These are phyloP conservation scores for Eimeria sp. DNA, from an alignment of 169 alveolate species.

Conservation along the genomic window DNA sequence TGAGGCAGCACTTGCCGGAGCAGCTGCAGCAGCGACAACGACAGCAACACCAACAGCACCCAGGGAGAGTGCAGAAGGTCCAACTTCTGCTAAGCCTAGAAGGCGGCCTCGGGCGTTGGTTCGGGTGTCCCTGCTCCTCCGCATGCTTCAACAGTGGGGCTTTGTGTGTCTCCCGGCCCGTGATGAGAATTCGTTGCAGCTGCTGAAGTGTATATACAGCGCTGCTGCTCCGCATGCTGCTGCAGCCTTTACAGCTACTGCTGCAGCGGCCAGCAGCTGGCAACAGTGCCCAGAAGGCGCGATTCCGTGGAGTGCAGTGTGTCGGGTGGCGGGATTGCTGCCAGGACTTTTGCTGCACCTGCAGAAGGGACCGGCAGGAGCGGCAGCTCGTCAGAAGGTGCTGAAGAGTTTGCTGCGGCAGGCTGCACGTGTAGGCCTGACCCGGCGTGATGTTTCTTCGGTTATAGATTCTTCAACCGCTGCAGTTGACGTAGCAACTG, in stretches of 20 bases:
- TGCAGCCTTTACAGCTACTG: slow-evolving; percentile 25
- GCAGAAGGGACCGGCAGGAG: slow-evolving; percentile 43
- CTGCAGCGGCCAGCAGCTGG: slow-evolving; percentile 58
- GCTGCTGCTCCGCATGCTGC: slow-evolving; percentile 41
- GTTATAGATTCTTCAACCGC: background rate
- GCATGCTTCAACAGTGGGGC: slow-evolving; percentile 51
- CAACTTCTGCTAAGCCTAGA: background rate
- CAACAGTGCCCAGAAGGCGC: slow-evolving; percentile 23
- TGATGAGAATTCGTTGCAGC: background rate
- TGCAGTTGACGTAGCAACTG: background rate
- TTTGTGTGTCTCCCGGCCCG: slow-evolving; percentile 33
- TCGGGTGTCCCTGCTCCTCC: slow-evolving; percentile 55
- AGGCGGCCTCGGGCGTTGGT: background rate
- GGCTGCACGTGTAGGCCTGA: background rate
- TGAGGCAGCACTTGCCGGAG: background rate
- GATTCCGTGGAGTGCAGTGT: background rate
- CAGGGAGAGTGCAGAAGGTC: background rate
- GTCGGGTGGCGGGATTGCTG: background rate
- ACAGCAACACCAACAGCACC: background rate
- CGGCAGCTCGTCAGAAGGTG: background rate
- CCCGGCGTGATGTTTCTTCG: slow-evolving; percentile 1
- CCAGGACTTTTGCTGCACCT: slow-evolving; percentile 61
- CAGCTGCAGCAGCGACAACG: background rate
- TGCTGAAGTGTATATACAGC: background rate
- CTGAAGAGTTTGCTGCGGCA: slow-evolving; percentile 17